phyloP scores from a whole-genome alignment of 2,329 filamentous ascomycete genomes.

The Chaetomium sp. region DNA sequence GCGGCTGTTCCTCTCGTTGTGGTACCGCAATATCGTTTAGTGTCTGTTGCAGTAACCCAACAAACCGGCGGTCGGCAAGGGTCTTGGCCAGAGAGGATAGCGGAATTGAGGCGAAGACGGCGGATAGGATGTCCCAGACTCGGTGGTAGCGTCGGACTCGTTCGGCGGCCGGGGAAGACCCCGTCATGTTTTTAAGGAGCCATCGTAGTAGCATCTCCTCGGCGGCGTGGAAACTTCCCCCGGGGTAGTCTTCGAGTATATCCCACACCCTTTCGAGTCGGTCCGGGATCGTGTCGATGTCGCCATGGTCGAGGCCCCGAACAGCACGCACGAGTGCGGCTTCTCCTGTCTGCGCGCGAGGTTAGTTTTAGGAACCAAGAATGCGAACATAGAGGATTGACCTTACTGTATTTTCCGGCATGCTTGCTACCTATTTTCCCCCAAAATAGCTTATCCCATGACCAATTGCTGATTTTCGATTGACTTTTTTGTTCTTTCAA shows the following conservation, averaged over 20 bases:
- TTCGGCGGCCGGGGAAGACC: slow-evolving; percentile 40
- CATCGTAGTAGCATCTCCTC: slow-evolving; percentile 56
- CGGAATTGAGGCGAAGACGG: slow-evolving; percentile 59
- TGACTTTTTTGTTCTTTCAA: too few relatives aligned
- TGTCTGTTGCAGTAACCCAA: slow-evolving; percentile 58
- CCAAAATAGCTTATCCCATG: too few relatives aligned
- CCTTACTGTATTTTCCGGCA: slow-evolving; percentile 6
- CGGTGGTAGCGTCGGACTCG: slow-evolving; percentile 49
- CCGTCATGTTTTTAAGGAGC: slow-evolving; percentile 57
- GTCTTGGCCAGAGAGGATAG: slow-evolving; percentile 63
- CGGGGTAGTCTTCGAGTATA: slow-evolving; percentile 37
- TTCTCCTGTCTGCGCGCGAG: slow-evolving; percentile 16
- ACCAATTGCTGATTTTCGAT: too few relatives aligned
- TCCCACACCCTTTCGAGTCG: slow-evolving; percentile 46
- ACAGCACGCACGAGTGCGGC: slow-evolving; percentile 44
- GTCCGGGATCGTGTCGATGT: slow-evolving; percentile 37
- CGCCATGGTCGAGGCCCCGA: slow-evolving; percentile 49
- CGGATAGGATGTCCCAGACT: slow-evolving; percentile 56
- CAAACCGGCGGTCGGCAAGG: slow-evolving; percentile 63
- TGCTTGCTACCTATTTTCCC: too few relatives aligned
- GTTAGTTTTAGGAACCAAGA: background rate
- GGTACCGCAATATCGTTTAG: slow-evolving; percentile 50
- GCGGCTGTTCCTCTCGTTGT: slow-evolving; percentile 2
- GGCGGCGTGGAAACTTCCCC: slow-evolving; percentile 43
- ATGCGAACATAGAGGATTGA: background rate